Percentiles rank a stretch among this genome's conserved stretches.
These are phyloP conservation scores for Lactifluus echinatus DNA, from an alignment of 768 basidiomycete genomes.

Conservation along the genomic window DNA sequence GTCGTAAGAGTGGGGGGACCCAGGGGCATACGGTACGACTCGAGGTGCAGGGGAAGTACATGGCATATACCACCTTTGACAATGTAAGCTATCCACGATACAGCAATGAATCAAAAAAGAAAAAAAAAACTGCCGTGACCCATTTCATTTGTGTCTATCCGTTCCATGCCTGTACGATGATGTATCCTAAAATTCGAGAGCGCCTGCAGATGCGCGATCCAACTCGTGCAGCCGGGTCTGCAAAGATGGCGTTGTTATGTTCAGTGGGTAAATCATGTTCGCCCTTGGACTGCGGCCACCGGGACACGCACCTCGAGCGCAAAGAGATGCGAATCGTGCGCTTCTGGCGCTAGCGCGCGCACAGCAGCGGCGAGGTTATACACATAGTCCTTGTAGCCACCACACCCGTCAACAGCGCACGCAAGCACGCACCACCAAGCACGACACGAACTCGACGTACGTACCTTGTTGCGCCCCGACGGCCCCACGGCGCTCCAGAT, in stretches of 20 bases:
- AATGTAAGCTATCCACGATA: not conserved
- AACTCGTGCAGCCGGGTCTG: slow-evolving; percentile 15
- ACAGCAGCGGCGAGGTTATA: slow-evolving; percentile 70
- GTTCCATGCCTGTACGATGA: not conserved
- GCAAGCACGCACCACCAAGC: too few relatives aligned
- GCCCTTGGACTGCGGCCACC: too few relatives aligned
- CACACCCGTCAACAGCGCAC: too few relatives aligned
- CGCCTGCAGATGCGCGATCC: not conserved
- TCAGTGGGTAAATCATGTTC: not conserved
- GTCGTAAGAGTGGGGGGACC: not conserved
- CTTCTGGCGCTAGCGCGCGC: slow-evolving; percentile 61
- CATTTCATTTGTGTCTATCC: not conserved
- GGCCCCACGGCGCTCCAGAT: slow-evolving; percentile 78
- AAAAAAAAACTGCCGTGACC: not conserved
- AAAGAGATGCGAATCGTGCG: slow-evolving; percentile 66
- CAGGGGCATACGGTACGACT: not conserved
- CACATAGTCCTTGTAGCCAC: slow-evolving; percentile 95
- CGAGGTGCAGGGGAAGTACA: not conserved
- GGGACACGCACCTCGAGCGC: slow-evolving; percentile 55
- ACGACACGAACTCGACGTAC: too few relatives aligned
- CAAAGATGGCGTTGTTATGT: too few relatives aligned
- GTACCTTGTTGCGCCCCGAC: slow-evolving; percentile 84
- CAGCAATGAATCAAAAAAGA: not conserved
- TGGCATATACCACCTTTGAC: slow-evolving; percentile 21
- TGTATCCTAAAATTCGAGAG: not conserved